Evolutionary conservation across 176 grass and related monocot species (phyloP).

Genomic region (Eragrostis curvula): DNA sequence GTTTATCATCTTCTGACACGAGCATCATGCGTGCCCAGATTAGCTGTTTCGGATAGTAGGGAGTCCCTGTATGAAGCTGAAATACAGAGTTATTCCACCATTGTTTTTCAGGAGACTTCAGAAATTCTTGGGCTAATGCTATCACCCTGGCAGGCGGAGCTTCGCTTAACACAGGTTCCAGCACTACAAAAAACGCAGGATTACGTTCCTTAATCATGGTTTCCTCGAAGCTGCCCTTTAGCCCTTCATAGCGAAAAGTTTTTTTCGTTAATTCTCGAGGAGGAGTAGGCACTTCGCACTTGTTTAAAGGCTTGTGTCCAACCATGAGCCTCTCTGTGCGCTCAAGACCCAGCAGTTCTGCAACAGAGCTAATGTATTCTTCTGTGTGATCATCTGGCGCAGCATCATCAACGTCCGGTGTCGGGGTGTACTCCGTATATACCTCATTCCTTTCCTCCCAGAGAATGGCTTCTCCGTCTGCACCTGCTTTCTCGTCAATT

Average conservation of each 20-base stretch:
- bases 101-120: neutral
- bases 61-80: neutral
- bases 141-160: neutral
- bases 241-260: neutral
- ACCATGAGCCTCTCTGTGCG: neutral
- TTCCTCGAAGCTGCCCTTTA: neutral
- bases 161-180: neutral
- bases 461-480: neutral
- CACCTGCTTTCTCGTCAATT: neutral
- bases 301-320: neutral
- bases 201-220: neutral
- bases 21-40: slow-evolving; percentile 10
- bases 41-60: neutral
- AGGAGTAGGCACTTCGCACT: neutral
- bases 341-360: neutral
- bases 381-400: neutral
- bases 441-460: neutral
- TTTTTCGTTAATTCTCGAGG: neutral
- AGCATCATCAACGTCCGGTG: neutral
- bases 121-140: neutral
- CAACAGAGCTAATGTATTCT: neutral
- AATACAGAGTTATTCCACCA: neutral
- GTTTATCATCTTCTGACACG: neutral
- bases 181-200: neutral
- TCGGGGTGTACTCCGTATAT: neutral